A percentile compares a stretch with the other conserved stretches of the same genome.
These are phyloP conservation scores for Aspergillus cristatus DNA, from an alignment of 495 filamentous ascomycete genomes.

Conservation along the genomic window DNA sequence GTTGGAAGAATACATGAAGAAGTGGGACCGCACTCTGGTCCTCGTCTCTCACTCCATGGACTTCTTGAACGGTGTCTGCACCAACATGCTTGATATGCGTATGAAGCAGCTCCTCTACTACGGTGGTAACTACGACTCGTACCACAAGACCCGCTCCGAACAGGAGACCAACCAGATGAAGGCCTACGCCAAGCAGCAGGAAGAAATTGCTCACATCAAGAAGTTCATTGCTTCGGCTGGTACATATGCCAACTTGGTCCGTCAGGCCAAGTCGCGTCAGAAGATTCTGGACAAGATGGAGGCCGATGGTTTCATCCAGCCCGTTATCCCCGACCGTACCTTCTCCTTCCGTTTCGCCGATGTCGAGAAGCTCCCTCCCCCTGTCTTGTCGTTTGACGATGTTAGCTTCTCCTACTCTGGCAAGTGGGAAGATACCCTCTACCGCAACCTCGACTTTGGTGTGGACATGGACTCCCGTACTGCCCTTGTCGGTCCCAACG, in stretches of 20 bases:
- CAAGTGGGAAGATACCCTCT: conserved; percentile 78
- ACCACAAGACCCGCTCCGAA: conserved; percentile 88
- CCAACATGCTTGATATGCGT: conserved; percentile 98
- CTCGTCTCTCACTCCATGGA: conserved; percentile 97
- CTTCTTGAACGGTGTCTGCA: conserved; percentile 98
- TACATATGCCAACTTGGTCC: conserved; percentile 99
- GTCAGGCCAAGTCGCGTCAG: conserved; percentile 96
- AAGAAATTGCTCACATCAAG: conserved; percentile 99
- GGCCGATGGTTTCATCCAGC: conserved; percentile 95
- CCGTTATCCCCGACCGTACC: conserved; percentile 73
- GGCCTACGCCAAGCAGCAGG: conserved; percentile 97
- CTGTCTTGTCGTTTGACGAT: conserved; percentile 90
- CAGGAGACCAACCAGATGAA: conserved; percentile 98
- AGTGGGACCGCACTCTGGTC: conserved; percentile 97
- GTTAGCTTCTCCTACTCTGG: conserved; percentile 98
- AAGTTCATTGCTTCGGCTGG: conserved; percentile 99
- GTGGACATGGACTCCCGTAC: conserved; percentile 99
- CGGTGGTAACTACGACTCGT: conserved; percentile 99
- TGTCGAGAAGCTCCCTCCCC: conserved; percentile 95
- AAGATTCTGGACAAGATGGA: conserved; percentile 99
- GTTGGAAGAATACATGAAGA: conserved; percentile 99
- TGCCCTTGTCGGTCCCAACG: conserved; percentile 94
- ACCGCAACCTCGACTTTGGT: conserved; percentile 93
- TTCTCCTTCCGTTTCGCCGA: conserved; percentile 99
- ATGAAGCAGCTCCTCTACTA: conserved; percentile 89